Base-by-base conservation (phyloP, 805 yeast species). In the Candida dajiaensis region DNA sequence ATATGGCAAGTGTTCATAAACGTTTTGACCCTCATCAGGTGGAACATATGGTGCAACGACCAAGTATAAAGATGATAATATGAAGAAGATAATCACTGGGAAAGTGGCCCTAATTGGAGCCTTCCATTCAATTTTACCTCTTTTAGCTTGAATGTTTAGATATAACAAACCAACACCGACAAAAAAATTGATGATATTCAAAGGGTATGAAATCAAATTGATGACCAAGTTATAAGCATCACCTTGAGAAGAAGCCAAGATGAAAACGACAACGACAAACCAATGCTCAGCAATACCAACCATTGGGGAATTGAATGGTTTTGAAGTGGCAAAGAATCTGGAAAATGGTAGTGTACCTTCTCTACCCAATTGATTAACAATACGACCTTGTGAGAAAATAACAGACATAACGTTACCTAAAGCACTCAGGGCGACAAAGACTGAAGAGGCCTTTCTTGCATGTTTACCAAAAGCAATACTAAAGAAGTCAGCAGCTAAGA, bases 191-290 rank as follows among this genome's bases (percentile, higher is more conserved):
- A 87, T 83, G 43, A 87, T 82, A 59, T 87, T 83, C 68, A 82
- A 76, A 42, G 95, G 92, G 63, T 87, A 87, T 2, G 92, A 81
- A 56, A 85, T 83, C 69, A 88, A 72, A 66, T 88, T 86, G 64
- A 85, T 63, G 54, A 87, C 79, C 62, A 88, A 84, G 64, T 85
- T 83, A 69, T 85, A 87, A 41, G 95, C 95, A 61, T 86, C 95
- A 47, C 94, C 95, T 22, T 90, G 86, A 18, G 94, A 92, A 38
- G 88, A 87, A 4, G 92, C 94, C 40, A 85, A 59, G 50, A 88
- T 78, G 42, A 89, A 81, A 44, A 87, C 71, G 37, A 83, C 66
- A 68, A 90, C 85, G 16, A 86, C 82, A 40, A 82, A 64, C 78
- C 87, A 86, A 62, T 87, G 95, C 63, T 84, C 84, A 55, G 81